Evolutionary conservation across 257 asterid species (phyloP), one percentile per base, ranked within the genome.

Genomic region (Solanum bulbocastanum): DNA sequence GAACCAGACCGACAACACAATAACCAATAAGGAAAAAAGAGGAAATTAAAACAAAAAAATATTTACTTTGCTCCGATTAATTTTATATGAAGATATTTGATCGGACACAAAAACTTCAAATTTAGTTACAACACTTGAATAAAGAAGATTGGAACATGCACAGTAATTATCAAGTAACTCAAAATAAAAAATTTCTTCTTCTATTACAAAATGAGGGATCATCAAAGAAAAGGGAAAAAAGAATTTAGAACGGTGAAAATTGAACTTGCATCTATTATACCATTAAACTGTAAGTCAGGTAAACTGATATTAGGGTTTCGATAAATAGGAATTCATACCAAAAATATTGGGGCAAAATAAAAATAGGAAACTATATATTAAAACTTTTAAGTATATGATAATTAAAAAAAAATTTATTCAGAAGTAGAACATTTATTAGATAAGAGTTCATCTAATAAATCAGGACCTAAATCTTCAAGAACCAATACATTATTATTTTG

Each of bases 381-480:
- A 22, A 56, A 6, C 25, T 58, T 58, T 27, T 13, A 68, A 27
- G 10, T 27, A 68, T 30, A 68, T 32, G 10, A 30, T 15, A 30
- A 69, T 30, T 0, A 15, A 69, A 15, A 71, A 71, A 15, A 35
- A 33, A 33, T 33, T 72, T 33, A 73, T 22, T 36, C 9, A 0
- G 0, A 10, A 73, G 82, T 73, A 35, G 82, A 36, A 73, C 49
- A 58, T 68, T 87, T 35, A 76, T 25, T 46, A 87, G 88, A 78
- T 78, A 87, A 78, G 18, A 87, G 76, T n/a, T 87, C 68, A 78
- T 87, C 88, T 39, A 87, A 78, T 27, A 78, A 58, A 60, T 87
- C 86, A 87, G 79, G 52, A 36, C 88, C 86, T n/a, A 87, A 87
- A 22, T 87, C 88, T 68, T 87, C 44, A 76, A 87, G 52, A 9